Base-by-base conservation (phyloP, 163 green algal genomes). In the Prototheca cutis region DNA sequence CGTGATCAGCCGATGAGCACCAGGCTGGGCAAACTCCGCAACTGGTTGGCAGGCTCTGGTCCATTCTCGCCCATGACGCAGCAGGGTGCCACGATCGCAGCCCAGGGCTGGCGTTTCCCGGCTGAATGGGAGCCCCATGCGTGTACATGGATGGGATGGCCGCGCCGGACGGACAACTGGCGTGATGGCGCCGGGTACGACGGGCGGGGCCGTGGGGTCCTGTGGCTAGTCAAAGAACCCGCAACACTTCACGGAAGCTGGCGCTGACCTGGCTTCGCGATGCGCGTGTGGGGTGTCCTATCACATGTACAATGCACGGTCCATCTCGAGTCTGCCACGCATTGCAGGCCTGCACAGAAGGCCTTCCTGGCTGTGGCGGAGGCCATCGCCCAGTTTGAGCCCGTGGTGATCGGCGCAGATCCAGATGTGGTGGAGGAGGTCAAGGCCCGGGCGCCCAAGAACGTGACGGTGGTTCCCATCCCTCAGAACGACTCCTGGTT, bases 81-180 rank as follows among this genome's bases (percentile, higher is more conserved):
- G 42, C 42, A 23, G n/a, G 15, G 31, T 30, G n/a, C 4, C 4
- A 6, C 3, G 15, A 6, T 4, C 6, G 48, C 49, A 4, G 53
- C 8, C 10, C 47, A 56, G 32, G 72, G 76, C 25, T 84, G 63
- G 53, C 57, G 59, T 33, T 67, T 78, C 49, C 77, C 79, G 24
- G 80, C 59, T 1, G 80, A 87, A 29, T 87, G 74, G 71, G 79
- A 87, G 65, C 53, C 53, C 18, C 80, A 87, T 34, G 29, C 33
- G 7, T 31, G 62, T 4, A 80, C 66, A 24, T 88, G 80, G 80
- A 88, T 88, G 80, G 75, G 69, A 34, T 88, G 80, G 80, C 80
- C 80, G n/a, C 32, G 79, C 40, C 70, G 80, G 3, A 65, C 66
- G 3, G 75, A 88, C 66, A 80, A 83, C 47, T 88, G 80, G 80